Evolutionary conservation across 129 eudicot genomes (phyloP), one percentile per base, ranked within the genome.

Genomic region (Scalesia atractyloides): DNA sequence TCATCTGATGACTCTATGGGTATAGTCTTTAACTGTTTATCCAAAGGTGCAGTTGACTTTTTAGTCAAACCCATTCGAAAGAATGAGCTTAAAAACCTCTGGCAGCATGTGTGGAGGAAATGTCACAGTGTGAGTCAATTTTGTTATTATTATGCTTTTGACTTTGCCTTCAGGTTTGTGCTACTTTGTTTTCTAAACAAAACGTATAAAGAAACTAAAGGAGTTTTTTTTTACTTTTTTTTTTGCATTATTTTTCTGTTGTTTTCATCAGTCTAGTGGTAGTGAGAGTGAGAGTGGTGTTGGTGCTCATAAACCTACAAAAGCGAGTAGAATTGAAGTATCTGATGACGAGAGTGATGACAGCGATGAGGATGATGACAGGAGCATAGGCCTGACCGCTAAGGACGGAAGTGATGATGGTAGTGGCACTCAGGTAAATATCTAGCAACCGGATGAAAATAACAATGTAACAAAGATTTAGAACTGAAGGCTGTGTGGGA

Each of bases 61-160:
- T 65, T 89, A 75, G 88, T 89, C 84, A 89, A 89, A 83, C 96
- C 96, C 63, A 84, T 89, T 58, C 80, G 96, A 78, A 89, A 89
- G 75, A 89, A 89, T 69, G 96, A 89, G 83, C 96, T 89, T 59
- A 86, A 82, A 74, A 86, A 82, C 78, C 92, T 89, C 69, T 89
- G 96, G 96, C 96, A 89, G 79, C 96, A 89, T 86, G 92, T 89
- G 47, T 89, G 96, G 96, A 86, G 96, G 59, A 89, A 79, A 81
- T 89, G 96, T 76, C 96, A 82, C 82, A 89, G 86, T 84, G 96
- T 89, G 79, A 89, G 91, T 89, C 70, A 41, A 62, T 46, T 65
- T 59, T 59, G 64, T 53, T 68, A 64, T 82, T 66, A 56, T 64
- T 24, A 24, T 80, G 34, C 34, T 69, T 73, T 76, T 72, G 62